These are phyloP conservation scores for Cladosporium oxysporum DNA, from an alignment of 2,329 filamentous ascomycete genomes.

Conservation along the genomic window DNA sequence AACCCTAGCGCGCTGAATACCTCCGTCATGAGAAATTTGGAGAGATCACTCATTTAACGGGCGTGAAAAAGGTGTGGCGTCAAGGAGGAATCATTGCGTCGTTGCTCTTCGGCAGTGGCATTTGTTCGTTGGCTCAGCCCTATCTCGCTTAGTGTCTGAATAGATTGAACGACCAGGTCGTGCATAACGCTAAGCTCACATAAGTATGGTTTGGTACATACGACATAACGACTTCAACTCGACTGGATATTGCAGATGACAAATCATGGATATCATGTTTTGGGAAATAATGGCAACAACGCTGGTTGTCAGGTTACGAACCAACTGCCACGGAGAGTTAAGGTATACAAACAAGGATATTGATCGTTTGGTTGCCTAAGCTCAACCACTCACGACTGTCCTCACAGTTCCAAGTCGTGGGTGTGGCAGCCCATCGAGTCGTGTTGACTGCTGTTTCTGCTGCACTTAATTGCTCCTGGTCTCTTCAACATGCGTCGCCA, in stretches of 20 bases:
- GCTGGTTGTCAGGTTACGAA: not conserved
- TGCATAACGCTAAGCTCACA: conserved; percentile 1
- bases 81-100: not conserved
- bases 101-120: not conserved
- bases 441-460: not conserved
- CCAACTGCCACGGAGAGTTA: not conserved
- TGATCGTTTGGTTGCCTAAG: not conserved
- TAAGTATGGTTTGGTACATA: not conserved
- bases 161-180: not conserved
- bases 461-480: not conserved
- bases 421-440: not conserved
- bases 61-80: not conserved
- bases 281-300: not conserved
- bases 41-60: not conserved
- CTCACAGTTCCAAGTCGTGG: not conserved
- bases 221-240: not conserved
- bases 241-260: not conserved
- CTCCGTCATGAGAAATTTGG: conserved; percentile 6
- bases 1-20: conserved; percentile 20
- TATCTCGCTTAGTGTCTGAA: not conserved
- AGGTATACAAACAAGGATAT: not conserved
- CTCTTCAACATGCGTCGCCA: not conserved
- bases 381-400: not conserved
- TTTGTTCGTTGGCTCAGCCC: conserved; percentile 1
- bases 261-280: not conserved